Evolutionary conservation across 169 alveolate genomes (phyloP), one percentile per base, ranked within the genome.

Genomic region (Cryptosporidium meleagridis): DNA sequence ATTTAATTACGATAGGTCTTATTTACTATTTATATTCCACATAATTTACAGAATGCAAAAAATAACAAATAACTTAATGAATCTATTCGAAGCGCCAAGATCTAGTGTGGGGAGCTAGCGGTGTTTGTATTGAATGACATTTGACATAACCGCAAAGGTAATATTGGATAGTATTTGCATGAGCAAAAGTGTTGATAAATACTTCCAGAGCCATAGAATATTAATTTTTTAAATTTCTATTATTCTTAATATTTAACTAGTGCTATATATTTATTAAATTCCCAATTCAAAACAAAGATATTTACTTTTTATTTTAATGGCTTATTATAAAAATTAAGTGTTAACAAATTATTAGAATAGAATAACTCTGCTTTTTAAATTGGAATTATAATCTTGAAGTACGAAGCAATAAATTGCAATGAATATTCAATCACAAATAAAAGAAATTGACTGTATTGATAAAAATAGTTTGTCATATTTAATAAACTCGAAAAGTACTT

Each of bases 101-200:
- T 80, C 89, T 80, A 80, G 73, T 80, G 73, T 59, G 73, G 89
- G 89, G 89, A 73, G 55, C 58, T 80, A 70, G 89, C 89, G 89
- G 80, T 62, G 80, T 80, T 73, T 80, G 89, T 65, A 80, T 80
- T 59, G 29, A 80, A 62, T 80, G 89, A 80, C 89, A 80, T 80
- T 80, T 80, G 75, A 80, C 89, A 44, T 21, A 41, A 44, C 73
- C 89, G 75, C 89, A 21, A 37, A 9, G 52, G 48, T 45, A 65
- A 41, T 31, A 23, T 37, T 45, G 39, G 89, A 41, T 39, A 65
- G 26, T 45, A 9, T 65, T 80, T 80, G 89, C 89, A 80, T 80
- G 89, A 35, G 58, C 16, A 70, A 8, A 65, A 65, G 52, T 65
- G 51, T 16, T 31, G 23, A n/a, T 37, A 65, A 65, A 65, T 65